Conservation (phyloP, 2,329 filamentous ascomycete species). For the Myriosclerotinia scirpicola region DNA sequence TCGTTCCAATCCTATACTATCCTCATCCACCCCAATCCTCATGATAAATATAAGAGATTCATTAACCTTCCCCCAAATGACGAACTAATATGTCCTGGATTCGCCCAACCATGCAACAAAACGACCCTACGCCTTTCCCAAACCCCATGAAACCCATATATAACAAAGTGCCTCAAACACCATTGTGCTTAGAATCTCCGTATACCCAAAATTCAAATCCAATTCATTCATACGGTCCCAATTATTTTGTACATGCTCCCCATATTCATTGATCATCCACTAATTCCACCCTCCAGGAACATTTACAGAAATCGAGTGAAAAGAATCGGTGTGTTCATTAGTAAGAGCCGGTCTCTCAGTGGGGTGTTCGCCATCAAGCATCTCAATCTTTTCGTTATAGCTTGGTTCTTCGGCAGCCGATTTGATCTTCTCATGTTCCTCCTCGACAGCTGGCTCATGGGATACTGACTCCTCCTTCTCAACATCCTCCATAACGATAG, state of each 20-base stretch:
- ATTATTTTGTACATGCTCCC: background rate
- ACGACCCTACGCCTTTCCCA: background rate
- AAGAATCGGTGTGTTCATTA: conserved; percentile 1
- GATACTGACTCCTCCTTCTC: conserved; percentile 16
- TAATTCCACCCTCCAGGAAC: conserved; percentile 15
- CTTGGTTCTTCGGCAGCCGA: background rate
- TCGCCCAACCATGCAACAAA: background rate
- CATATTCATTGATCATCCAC: background rate
- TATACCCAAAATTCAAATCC: background rate
- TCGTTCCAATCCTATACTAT: background rate
- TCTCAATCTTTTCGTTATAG: conserved; percentile 1
- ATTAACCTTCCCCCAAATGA: conserved; percentile 10
- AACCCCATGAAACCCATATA: background rate
- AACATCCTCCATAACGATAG: conserved; percentile 20
- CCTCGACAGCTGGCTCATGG: conserved; percentile 17
- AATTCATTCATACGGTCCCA: background rate
- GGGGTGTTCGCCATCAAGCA: background rate
- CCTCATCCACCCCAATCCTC: background rate
- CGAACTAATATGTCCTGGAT: background rate
- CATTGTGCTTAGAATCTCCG: background rate
- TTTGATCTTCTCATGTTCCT: conserved; percentile 12
- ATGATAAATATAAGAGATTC: conserved; percentile 17
- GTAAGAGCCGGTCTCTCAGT: background rate
- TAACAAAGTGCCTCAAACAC: background rate
- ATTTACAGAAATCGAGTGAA: background rate